These are phyloP conservation scores for Pseudogymnoascus sp. DNA, from an alignment of 2,329 filamentous ascomycete species.

Conservation along the genomic window DNA sequence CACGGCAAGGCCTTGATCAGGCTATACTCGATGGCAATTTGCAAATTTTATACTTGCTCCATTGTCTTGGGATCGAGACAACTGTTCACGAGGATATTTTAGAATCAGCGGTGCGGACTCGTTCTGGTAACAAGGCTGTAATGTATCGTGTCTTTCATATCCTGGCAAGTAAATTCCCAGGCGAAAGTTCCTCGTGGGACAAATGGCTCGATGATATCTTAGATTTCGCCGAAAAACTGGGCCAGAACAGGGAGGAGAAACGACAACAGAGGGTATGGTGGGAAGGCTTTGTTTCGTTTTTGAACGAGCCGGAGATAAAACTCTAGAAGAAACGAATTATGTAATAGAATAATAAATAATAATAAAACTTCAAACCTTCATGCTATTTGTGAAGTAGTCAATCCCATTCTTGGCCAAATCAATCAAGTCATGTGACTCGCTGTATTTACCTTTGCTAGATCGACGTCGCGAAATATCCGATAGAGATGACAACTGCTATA, in stretches of 20 bases:
- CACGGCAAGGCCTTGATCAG: slow-evolving; percentile 1
- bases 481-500: neutral
- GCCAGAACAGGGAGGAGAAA: neutral
- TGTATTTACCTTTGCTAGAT: neutral
- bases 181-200: neutral
- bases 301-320: slow-evolving; percentile 1
- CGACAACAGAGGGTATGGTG: neutral
- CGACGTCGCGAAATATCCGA: neutral
- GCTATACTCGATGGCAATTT: slow-evolving; percentile 9
- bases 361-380: neutral
- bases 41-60: slow-evolving; percentile 7
- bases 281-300: neutral
- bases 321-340: neutral
- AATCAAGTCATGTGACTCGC: neutral
- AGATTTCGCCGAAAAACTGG: neutral
- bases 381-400: neutral
- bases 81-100: slow-evolving; percentile 3
- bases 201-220: slow-evolving; percentile 2
- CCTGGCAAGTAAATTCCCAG: neutral
- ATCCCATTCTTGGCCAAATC: neutral
- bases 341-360: neutral
- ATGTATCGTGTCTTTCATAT: neutral
- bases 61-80: slow-evolving; percentile 7
- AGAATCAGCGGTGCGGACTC: neutral
- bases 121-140: neutral